Evolutionary conservation across 768 basidiomycete species (phyloP).

Genomic region (Boletus bicolor): DNA sequence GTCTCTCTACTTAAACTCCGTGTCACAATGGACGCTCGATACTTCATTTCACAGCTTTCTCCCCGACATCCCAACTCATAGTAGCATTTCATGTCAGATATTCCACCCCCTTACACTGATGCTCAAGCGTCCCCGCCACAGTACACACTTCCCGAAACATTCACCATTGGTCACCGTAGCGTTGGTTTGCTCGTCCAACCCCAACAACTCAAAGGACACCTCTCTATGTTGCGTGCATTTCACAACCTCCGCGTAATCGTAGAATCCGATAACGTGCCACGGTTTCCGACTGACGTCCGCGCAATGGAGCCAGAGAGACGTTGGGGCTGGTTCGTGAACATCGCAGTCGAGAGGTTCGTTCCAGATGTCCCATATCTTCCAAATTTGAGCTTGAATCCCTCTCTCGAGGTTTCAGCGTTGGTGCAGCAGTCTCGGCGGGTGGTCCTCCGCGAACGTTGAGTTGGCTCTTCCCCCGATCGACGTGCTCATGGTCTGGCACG

Average conservation of each 20-base stretch:
- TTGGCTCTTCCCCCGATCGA: conserved; percentile 34
- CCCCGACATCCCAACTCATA: background rate
- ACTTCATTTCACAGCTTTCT: background rate
- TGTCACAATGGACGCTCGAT: background rate
- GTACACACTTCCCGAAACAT: conserved; percentile 18
- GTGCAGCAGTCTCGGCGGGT: conserved; percentile 17
- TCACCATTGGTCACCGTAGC: conserved; percentile 4
- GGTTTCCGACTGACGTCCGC: conserved; percentile 10
- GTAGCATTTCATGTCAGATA: background rate
- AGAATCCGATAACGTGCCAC: conserved; percentile 11
- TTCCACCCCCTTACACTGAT: background rate
- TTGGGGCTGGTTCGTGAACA: conserved; percentile 38
- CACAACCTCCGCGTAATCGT: conserved; percentile 22
- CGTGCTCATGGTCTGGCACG: conserved; percentile 41
- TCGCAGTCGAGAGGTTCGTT: conserved; percentile 36
- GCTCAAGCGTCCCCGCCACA: background rate
- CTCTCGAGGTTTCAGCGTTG: conserved; percentile 34
- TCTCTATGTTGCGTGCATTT: conserved; percentile 29
- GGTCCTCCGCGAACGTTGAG: background rate
- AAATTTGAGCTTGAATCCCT: background rate
- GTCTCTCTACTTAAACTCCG: background rate
- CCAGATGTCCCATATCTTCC: background rate
- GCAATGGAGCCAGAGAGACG: conserved; percentile 27
- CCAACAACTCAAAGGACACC: conserved; percentile 31
- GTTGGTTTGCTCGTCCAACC: conserved; percentile 18